Conservation (phyloP, 345 rosid genomes). For the Camelina laxa region DNA sequence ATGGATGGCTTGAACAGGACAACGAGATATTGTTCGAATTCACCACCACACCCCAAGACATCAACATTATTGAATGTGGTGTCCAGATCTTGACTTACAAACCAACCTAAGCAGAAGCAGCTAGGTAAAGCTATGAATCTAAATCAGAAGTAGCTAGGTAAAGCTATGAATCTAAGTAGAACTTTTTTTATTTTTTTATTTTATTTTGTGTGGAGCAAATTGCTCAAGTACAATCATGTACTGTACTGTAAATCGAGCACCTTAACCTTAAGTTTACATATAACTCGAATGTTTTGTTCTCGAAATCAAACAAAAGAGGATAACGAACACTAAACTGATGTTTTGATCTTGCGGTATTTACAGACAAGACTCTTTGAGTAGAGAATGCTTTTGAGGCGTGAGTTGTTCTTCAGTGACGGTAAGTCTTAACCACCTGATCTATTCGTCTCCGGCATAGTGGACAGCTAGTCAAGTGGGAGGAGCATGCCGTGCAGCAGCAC, state of each 20-base stretch:
- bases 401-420: constrained; percentile 61
- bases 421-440: constrained; percentile 82
- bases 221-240: no score
- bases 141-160: no score
- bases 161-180: no score
- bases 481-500: constrained; percentile 89
- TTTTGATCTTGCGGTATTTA: constrained; percentile 26
- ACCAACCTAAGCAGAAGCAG: no score
- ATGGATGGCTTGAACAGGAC: not conserved
- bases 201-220: no score
- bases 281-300: constrained; percentile 16
- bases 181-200: no score
- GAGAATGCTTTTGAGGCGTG: constrained; percentile 16
- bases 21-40: constrained; percentile 16
- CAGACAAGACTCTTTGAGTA: constrained; percentile 13
- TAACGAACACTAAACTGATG: not conserved
- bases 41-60: not conserved
- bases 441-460: constrained; percentile 91
- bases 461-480: constrained; percentile 70
- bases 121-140: no score
- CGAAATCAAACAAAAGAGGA: constrained; percentile 13
- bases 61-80: constrained; percentile 11
- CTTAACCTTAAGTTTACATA: constrained; percentile 3
- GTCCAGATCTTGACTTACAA: no score
- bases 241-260: not conserved